Evolutionary conservation across 1,139 yeast genomes (phyloP), one percentile per base, ranked within the genome.

Genomic region (Yamadazyma dushanensis): DNA sequence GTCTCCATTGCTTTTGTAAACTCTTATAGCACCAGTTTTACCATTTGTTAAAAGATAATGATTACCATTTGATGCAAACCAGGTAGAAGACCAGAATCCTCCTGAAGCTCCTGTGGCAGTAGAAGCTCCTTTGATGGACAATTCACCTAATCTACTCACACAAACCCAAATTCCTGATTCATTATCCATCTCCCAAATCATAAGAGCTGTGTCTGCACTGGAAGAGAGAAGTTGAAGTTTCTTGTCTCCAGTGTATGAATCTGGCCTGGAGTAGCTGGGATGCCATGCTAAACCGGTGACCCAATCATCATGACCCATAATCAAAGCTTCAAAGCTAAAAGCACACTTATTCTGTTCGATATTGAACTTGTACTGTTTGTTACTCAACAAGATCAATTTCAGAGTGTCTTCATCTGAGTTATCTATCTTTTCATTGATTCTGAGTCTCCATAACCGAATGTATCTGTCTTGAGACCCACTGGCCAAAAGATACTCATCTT

Each of bases 231-330:
- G 66, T 47, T 76, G 79, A 16, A 78, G 56, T 39, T 76, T 72
- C 5, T 62, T 53, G 2, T 63, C 54, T 0, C 31, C 15, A 8
- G 29, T 17, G 8, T 20, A 29, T 0, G 34, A 16, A 9, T 31
- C 16, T 9, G 26, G 29, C 8, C 34, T 29, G 3, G 37, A 23
- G 25, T 44, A 39, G 1, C 53, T 45, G 17, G 84, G 83, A 51
- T 84, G 86, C 97, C 98, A 94, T 37, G 74, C 70, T 30, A 92
- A 67, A 7, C 89, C 81, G 9, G 92, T 80, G 19, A 94, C 83
- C 98, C 98, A 94, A 59, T 94, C 99, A 56, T 94, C 99, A 57
- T 94, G 98, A 8, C 98, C 98, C 84, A 92, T 83, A 21, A 94
- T 79, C 44, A 94, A 74, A 0, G 98, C 97, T 55, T 94, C 98